Evolutionary conservation across 1,284 basidiomycete species (phyloP), one percentile per base, ranked within the genome.

Genomic region (Xerocomus nothofagi): DNA sequence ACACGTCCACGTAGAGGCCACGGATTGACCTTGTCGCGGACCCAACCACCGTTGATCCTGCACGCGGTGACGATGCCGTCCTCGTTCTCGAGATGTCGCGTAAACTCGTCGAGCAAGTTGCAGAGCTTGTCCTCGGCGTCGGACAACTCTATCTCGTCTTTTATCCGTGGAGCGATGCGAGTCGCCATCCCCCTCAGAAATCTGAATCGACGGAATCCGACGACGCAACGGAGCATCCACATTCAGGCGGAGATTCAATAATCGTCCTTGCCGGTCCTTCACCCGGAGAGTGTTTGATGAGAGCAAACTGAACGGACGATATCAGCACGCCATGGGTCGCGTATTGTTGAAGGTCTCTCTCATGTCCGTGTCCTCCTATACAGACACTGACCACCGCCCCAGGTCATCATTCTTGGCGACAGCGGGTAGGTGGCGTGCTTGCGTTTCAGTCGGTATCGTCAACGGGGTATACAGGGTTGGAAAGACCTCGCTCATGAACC

Each of bases 401-500:
- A 98, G 94, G 93, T 96, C 71, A 98, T 98, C 76, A 98, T 98
- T 70, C 86, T 98, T 57, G 94, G 94, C 60, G 95, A 98, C 80
- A 95, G 92, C 70, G 94, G 94, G 93, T 95, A 66, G 58, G 91
- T 66, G 40, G 40, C 37, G 4, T 27, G 49, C 33, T 33, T 20
- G 31, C 44, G 30, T 39, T 47, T 51, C 10, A 44, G 21, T 29
- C 11, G 52, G 26, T 23, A 23, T 21, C 48, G 41, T 54, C 50
- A 36, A 48, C 46, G 60, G 36, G 44, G 46, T 26, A 31, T 27
- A 29, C 31, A 97, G 96, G 54, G 97, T 99, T 71, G 97, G 96
- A 46, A 99, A 99, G 88, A 99, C 96, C 42, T 99, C 96, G 36
- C 84, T 99, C 63, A 99, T 99, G 97, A 99, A 98, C 79, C 97